These are phyloP conservation scores for Periconia sp. DNA, from an alignment of 2,329 filamentous ascomycete species.

Conservation along the genomic window DNA sequence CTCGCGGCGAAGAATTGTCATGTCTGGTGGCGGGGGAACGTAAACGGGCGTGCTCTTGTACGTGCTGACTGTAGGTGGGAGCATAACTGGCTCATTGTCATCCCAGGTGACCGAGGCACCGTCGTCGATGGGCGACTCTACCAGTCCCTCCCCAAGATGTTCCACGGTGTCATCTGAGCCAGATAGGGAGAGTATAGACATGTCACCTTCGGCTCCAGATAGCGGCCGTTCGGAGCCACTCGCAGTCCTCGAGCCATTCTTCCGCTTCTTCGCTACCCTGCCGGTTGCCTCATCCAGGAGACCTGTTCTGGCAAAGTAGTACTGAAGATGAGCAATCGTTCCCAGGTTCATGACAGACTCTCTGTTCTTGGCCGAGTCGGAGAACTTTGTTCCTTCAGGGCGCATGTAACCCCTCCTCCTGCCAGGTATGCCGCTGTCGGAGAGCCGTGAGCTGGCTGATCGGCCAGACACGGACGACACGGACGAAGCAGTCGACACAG, in stretches of 20 bases:
- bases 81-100: constrained; percentile 75
- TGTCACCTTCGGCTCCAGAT: constrained; percentile 35
- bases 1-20: constrained; percentile 75
- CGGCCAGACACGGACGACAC: constrained; percentile 63
- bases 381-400: constrained; percentile 86
- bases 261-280: constrained; percentile 75
- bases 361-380: constrained; percentile 84
- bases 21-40: constrained; percentile 82
- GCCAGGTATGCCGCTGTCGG: constrained; percentile 51
- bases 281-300: constrained; percentile 92
- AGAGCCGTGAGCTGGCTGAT: constrained; percentile 65
- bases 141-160: constrained; percentile 46
- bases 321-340: constrained; percentile 95
- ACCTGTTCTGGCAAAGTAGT: constrained; percentile 96
- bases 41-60: constrained; percentile 86
- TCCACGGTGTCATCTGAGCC: constrained; percentile 29
- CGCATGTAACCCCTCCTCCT: constrained; percentile 83
- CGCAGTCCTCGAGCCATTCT: constrained; percentile 46
- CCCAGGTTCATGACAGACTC: constrained; percentile 96
- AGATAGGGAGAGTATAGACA: constrained; percentile 30
- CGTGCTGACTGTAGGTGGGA: constrained; percentile 96
- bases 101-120: constrained; percentile 57
- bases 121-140: constrained; percentile 62
- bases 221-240: constrained; percentile 37
- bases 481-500: constrained; percentile 66